Conservation (phyloP, 2,329 filamentous ascomycete genomes). For the Ilyonectria robusta region DNA sequence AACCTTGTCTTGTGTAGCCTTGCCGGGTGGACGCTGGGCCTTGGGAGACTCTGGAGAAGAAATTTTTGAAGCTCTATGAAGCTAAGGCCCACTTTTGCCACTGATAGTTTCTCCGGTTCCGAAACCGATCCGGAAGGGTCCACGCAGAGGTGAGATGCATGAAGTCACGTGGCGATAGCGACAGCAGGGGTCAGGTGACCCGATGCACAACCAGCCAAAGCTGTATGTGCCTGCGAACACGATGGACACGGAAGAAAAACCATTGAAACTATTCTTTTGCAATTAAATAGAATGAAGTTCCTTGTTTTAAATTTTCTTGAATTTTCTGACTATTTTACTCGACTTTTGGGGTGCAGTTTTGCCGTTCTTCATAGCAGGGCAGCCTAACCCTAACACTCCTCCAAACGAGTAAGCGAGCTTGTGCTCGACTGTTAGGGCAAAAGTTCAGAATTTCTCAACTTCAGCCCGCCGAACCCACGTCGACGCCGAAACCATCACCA, state of each 20-base stretch:
- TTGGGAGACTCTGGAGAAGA: constrained; percentile 49
- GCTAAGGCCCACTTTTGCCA: constrained; percentile 44
- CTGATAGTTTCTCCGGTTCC: constrained; percentile 46
- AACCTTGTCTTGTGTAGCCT: constrained; percentile 51
- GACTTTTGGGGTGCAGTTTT: constrained; percentile 23
- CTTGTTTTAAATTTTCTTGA: not conserved
- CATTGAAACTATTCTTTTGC: not conserved
- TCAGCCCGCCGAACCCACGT: constrained; percentile 64
- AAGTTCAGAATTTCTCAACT: constrained; percentile 64
- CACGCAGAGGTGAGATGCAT: constrained; percentile 4
- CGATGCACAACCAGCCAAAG: constrained; percentile 21
- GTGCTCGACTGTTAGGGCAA: constrained; percentile 57
- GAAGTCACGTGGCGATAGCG: constrained; percentile 41
- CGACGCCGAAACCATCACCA: constrained; percentile 67
- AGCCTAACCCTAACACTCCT: constrained; percentile 57
- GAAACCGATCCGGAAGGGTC: constrained; percentile 35
- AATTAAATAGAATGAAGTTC: accelerated
- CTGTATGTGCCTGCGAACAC: constrained; percentile 7
- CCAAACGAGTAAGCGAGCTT: constrained; percentile 63
- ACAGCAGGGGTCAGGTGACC: constrained; percentile 42
- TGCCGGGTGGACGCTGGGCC: constrained; percentile 46
- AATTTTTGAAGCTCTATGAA: constrained; percentile 57
- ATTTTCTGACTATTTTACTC: constrained; percentile 31
- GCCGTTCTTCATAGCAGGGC: constrained; percentile 50
- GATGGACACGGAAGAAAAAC: not conserved